phyloP scores from a whole-genome alignment of 129 eudicot species.

The Centaurea solstitialis region DNA sequence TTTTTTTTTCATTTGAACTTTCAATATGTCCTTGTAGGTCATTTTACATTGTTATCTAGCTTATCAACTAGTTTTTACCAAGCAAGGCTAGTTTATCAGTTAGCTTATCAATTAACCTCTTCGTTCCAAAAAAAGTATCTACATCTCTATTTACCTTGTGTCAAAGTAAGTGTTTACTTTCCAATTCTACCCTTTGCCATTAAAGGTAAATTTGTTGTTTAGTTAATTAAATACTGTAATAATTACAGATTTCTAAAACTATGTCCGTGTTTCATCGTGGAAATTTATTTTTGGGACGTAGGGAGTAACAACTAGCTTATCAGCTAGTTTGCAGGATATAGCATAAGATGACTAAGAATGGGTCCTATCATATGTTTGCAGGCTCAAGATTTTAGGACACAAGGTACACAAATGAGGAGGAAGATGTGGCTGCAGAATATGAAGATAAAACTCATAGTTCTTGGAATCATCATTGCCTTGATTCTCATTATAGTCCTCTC shows the following conservation, averaged over 20 bases:
- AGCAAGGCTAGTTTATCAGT: no score
- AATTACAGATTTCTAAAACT: background rate
- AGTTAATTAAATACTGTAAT: background rate
- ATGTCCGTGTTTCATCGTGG: background rate
- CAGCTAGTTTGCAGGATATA: background rate
- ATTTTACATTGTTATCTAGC: no score
- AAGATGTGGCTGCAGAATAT: constrained; percentile 70
- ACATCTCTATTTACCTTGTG: background rate
- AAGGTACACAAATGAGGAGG: constrained; percentile 68
- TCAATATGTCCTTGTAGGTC: no score
- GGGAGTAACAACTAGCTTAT: background rate
- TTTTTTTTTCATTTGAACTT: no score
- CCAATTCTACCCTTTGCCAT: background rate
- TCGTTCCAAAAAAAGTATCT: background rate
- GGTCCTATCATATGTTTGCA: constrained; percentile 7
- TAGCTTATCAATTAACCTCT: background rate
- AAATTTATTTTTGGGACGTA: background rate
- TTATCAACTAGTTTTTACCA: no score
- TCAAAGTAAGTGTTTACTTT: background rate
- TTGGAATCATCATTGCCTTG: constrained; percentile 48
- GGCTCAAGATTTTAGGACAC: constrained; percentile 73
- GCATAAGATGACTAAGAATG: background rate
- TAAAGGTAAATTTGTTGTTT: background rate
- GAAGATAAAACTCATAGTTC: constrained; percentile 63
- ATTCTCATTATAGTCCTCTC: constrained; percentile 47